Percentiles rank a stretch among this genome's conserved stretches.
These are phyloP conservation scores for Oidiodendron maius DNA, from an alignment of 495 filamentous ascomycete genomes.

Conservation along the genomic window DNA sequence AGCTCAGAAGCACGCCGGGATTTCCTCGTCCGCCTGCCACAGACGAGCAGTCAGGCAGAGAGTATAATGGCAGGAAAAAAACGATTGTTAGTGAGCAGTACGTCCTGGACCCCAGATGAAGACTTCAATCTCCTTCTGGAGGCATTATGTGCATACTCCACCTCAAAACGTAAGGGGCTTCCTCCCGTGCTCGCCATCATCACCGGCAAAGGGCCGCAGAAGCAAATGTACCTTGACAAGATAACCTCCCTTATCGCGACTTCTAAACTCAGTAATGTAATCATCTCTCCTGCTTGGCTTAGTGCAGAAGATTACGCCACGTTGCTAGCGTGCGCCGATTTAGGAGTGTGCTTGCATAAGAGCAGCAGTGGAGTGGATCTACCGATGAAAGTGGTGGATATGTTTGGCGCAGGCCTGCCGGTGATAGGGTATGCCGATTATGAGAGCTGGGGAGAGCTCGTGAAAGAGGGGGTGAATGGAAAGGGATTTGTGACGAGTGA, in stretches of 20 bases:
- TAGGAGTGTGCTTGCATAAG: slow-evolving; percentile 87
- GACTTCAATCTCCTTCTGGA: slow-evolving; percentile 89
- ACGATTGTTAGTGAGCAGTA: slow-evolving; percentile 77
- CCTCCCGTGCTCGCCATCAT: slow-evolving; percentile 79
- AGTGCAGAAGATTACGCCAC: slow-evolving; percentile 76
- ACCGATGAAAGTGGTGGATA: slow-evolving; percentile 99
- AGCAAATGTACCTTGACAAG: slow-evolving; percentile 61
- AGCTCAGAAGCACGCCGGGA: slow-evolving; percentile 36
- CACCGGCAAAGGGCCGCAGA: slow-evolving; percentile 87
- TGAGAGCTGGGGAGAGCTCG: slow-evolving; percentile 80
- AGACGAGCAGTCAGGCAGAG: slow-evolving; percentile 49
- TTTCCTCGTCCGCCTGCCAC: slow-evolving; percentile 57
- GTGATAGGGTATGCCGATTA: slow-evolving; percentile 81
- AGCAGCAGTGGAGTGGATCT: slow-evolving; percentile 92
- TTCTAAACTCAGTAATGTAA: slow-evolving; percentile 58
- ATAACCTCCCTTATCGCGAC: slow-evolving; percentile 53
- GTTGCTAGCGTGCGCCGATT: slow-evolving; percentile 80
- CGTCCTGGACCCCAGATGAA: slow-evolving; percentile 95
- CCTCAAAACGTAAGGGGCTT: slow-evolving; percentile 24
- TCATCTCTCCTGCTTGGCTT: slow-evolving; percentile 77
- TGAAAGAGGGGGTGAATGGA: slow-evolving; percentile 81
- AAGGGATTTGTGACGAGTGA: slow-evolving; percentile 65
- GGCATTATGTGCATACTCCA: slow-evolving; percentile 64
- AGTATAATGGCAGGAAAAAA: slow-evolving; percentile 48
- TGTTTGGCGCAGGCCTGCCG: slow-evolving; percentile 91